These are phyloP conservation scores for Mucor velutinosus DNA, from an alignment of 371 early-diverging fungal genomes.

Conservation along the genomic window DNA sequence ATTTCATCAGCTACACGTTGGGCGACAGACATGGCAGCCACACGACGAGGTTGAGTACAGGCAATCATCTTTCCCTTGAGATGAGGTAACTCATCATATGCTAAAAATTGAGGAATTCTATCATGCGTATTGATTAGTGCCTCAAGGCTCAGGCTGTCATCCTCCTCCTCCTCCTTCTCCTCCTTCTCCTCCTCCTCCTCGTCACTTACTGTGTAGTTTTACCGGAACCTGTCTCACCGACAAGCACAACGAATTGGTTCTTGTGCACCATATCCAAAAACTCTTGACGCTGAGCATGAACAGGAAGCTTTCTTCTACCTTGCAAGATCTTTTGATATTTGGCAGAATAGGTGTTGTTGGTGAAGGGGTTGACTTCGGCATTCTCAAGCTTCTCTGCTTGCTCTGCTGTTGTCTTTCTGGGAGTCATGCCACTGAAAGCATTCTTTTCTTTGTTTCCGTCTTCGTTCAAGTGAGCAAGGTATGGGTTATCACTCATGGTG, in stretches of 20 bases:
- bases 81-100: conserved; percentile 90
- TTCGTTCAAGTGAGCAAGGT: conserved; percentile 60
- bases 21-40: conserved; percentile 89
- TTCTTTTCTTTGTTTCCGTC: conserved; percentile 35
- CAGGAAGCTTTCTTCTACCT: conserved; percentile 62
- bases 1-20: conserved; percentile 67
- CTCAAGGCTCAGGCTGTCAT: background rate
- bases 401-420: conserved; percentile 72
- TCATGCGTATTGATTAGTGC: background rate
- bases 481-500: conserved; percentile 59
- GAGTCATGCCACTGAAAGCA: conserved; percentile 51
- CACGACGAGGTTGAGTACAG: conserved; percentile 94
- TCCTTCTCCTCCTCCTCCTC: too few relatives aligned
- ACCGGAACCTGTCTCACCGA: conserved; percentile 86
- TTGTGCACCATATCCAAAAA: conserved; percentile 62
- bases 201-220: conserved; percentile 83
- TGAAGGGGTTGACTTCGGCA: conserved; percentile 80
- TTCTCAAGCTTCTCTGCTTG: conserved; percentile 77
- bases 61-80: conserved; percentile 83
- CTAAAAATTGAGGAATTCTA: conserved; percentile 94
- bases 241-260: conserved; percentile 65
- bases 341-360: conserved; percentile 73
- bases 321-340: conserved; percentile 73
- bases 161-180: too few relatives aligned
- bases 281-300: conserved; percentile 59